phyloP scores from a whole-genome alignment of 805 yeast genomes.

The Sugiyamaella valdiviana region DNA sequence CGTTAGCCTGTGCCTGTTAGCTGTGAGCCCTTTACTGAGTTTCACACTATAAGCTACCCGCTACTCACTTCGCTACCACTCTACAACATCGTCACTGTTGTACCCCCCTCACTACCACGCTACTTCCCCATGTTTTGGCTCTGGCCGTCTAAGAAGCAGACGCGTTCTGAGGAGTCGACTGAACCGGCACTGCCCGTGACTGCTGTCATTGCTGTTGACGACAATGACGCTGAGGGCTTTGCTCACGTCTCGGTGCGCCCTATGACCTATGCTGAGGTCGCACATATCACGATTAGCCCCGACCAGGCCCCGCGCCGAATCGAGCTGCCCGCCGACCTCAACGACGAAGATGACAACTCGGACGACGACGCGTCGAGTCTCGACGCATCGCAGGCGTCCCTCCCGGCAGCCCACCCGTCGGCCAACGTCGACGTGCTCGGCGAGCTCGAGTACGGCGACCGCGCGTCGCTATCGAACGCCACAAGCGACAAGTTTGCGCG shows the following conservation, averaged over 20 bases:
- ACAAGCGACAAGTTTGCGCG: not conserved
- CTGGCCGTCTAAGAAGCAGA: too few species aligned
- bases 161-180: not conserved
- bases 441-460: constrained; percentile 20
- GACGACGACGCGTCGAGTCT: constrained; percentile 19
- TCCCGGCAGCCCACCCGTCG: not conserved
- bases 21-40: too few species aligned
- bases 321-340: constrained; percentile 22
- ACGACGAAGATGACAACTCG: constrained; percentile 21
- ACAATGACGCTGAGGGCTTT: constrained; percentile 35
- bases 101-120: not conserved
- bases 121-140: not conserved
- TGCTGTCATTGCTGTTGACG: constrained; percentile 10
- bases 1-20: not conserved
- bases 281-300: constrained; percentile 29
- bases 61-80: too few species aligned
- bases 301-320: constrained; percentile 44
- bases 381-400: not conserved
- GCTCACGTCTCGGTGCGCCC: constrained; percentile 42
- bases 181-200: not conserved
- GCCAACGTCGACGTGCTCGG: constrained; percentile 7
- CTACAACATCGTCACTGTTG: too few species aligned
- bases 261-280: constrained; percentile 51
- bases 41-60: too few species aligned
- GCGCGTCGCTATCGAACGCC: not conserved